These are phyloP conservation scores for Trichosporon inkin DNA, from an alignment of 1,284 basidiomycete species.

Conservation along the genomic window DNA sequence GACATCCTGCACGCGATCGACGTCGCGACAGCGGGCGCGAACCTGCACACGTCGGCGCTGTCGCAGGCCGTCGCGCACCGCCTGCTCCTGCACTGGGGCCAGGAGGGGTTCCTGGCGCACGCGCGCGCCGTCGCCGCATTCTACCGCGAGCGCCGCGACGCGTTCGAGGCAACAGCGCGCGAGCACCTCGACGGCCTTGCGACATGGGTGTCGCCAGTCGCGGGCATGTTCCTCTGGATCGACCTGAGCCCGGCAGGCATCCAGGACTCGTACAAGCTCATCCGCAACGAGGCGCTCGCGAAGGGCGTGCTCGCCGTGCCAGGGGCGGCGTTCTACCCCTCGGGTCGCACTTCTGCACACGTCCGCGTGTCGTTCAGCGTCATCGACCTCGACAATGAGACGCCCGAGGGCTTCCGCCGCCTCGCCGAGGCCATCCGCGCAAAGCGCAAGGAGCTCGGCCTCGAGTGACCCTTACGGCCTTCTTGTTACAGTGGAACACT, in stretches of 20 bases:
- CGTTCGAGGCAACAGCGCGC: conserved; percentile 71
- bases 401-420: conserved; percentile 69
- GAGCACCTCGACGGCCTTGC: conserved; percentile 70
- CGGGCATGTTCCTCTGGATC: conserved; percentile 88
- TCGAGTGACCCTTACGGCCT: conserved; percentile 11
- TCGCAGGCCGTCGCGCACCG: conserved; percentile 70
- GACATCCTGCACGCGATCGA: conserved; percentile 71
- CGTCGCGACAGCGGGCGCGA: conserved; percentile 57
- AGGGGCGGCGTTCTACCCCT: conserved; percentile 68
- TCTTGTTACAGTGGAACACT: neutral
- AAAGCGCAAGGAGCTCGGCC: conserved; percentile 24
- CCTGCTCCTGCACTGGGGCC: conserved; percentile 72
- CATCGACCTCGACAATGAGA: conserved; percentile 60
- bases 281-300: conserved; percentile 70
- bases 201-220: conserved; percentile 77
- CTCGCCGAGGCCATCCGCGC: conserved; percentile 61
- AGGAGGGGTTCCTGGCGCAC: conserved; percentile 72
- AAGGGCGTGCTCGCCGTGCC: conserved; percentile 85
- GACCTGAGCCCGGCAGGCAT: conserved; percentile 49
- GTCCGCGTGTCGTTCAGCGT: conserved; percentile 77
- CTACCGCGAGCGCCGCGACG: conserved; percentile 71
- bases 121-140: conserved; percentile 67
- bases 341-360: conserved; percentile 62
- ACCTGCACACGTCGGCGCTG: conserved; percentile 72
- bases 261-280: conserved; percentile 68